phyloP scores from a whole-genome alignment of 768 basidiomycete genomes.

The Russula ochroleuca region DNA sequence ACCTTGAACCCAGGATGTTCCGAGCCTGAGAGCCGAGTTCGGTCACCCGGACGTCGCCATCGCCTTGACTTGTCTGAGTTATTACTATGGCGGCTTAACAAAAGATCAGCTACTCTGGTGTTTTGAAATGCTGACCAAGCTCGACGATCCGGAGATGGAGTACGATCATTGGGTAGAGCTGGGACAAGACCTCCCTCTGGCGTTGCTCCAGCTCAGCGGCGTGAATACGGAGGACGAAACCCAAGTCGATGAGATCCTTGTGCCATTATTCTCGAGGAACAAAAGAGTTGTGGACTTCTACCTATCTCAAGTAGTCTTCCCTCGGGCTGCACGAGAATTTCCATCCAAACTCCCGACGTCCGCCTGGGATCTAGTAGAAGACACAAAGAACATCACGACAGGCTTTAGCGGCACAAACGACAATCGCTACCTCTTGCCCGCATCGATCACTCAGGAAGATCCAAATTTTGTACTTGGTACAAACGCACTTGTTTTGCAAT shows the following conservation, averaged over 20 bases:
- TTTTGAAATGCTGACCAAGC: constrained; percentile 40
- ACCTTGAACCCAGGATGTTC: constrained; percentile 37
- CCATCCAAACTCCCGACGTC: constrained; percentile 45
- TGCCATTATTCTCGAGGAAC: constrained; percentile 39
- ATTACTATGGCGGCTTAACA: constrained; percentile 47
- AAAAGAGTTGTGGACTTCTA: constrained; percentile 45
- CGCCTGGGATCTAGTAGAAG: constrained; percentile 50
- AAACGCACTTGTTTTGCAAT: constrained; percentile 44
- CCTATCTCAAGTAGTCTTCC: constrained; percentile 45
- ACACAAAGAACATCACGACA: constrained; percentile 37
- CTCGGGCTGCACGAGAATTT: constrained; percentile 48
- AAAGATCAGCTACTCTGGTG: constrained; percentile 37
- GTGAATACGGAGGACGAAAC: constrained; percentile 42
- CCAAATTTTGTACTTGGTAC: constrained; percentile 41
- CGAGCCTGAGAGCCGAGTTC: constrained; percentile 45
- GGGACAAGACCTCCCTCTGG: constrained; percentile 30
- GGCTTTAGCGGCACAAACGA: constrained; percentile 60
- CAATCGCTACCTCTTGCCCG: constrained; percentile 37
- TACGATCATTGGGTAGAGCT: constrained; percentile 41
- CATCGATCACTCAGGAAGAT: constrained; percentile 38
- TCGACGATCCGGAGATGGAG: constrained; percentile 40
- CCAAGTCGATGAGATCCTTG: constrained; percentile 32
- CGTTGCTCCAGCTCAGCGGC: constrained; percentile 36
- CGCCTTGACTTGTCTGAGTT: constrained; percentile 44
- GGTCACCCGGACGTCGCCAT: constrained; percentile 50